phyloP scores from a whole-genome alignment of 2,329 filamentous ascomycete species.

The Aspergillus tanneri region DNA sequence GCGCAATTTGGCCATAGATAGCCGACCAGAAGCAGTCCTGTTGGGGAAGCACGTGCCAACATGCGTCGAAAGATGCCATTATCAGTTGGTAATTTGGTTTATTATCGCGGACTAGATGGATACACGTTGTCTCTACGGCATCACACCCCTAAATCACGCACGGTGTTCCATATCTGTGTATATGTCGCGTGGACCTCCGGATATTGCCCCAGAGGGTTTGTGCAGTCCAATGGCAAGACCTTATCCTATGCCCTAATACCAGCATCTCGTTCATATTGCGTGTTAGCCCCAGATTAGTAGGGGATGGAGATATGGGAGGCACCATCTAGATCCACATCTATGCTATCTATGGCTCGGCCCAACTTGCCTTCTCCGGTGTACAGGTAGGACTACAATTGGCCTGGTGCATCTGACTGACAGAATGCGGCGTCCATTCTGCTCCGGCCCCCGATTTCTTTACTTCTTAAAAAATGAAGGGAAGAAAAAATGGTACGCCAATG shows the following conservation, averaged over 20 bases:
- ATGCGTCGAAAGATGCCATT: too few species aligned
- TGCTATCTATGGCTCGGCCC: neutral
- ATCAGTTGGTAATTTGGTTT: neutral
- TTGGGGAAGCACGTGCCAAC: too few species aligned
- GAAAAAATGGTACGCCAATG: too few species aligned
- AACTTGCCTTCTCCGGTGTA: neutral
- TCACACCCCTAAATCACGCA: neutral
- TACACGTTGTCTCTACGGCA: neutral
- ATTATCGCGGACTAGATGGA: neutral
- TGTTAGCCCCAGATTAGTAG: neutral
- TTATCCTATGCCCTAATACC: neutral
- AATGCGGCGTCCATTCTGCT: too few species aligned
- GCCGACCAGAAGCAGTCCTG: too few species aligned
- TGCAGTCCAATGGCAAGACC: neutral
- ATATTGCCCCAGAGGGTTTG: neutral
- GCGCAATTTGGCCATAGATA: too few species aligned
- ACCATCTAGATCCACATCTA: neutral
- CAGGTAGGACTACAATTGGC: neutral
- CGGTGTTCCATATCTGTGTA: neutral
- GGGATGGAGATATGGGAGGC: neutral
- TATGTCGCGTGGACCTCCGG: neutral
- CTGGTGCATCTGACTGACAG: neutral
- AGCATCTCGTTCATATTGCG: neutral
- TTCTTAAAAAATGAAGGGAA: too few species aligned
- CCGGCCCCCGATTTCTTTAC: too few species aligned